These are phyloP conservation scores for Silene conica DNA, from an alignment of 148 eudicot species.

Conservation along the genomic window DNA sequence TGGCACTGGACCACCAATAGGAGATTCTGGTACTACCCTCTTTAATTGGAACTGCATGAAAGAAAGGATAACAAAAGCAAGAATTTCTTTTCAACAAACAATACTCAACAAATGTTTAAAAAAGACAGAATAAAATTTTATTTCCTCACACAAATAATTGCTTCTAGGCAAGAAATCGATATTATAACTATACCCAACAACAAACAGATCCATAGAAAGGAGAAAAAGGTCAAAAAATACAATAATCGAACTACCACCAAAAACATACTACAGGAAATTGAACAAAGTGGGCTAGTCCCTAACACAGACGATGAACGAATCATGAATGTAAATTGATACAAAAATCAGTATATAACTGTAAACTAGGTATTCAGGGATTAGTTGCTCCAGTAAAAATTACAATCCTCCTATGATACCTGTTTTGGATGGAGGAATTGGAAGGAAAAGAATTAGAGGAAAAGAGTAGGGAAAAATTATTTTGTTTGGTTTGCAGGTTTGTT, in stretches of 20 bases:
- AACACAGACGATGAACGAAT: too few relatives aligned
- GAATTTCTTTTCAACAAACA: neutral
- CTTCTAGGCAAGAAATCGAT: neutral
- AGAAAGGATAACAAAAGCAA: slow-evolving; percentile 10
- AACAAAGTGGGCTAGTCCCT: too few relatives aligned
- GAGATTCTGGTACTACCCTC: slow-evolving; percentile 49
- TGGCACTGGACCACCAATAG: slow-evolving; percentile 37
- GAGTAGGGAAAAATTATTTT: too few relatives aligned
- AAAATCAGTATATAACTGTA: too few relatives aligned
- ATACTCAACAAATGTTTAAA: neutral
- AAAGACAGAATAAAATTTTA: neutral
- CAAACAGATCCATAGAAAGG: neutral
- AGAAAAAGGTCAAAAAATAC: neutral
- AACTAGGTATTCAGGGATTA: neutral
- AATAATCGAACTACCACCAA: neutral
- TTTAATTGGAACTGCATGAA: slow-evolving; percentile 56
- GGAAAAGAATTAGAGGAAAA: too few relatives aligned
- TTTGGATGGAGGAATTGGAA: too few relatives aligned
- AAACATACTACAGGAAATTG: too few relatives aligned
- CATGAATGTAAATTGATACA: too few relatives aligned
- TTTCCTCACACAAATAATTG: neutral
- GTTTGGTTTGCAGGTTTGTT: too few relatives aligned
- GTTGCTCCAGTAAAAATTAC: too few relatives aligned
- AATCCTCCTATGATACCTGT: too few relatives aligned
- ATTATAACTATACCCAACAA: neutral